phyloP scores from a whole-genome alignment of 164 flowering plant genomes.

The Aristolochia californica region DNA sequence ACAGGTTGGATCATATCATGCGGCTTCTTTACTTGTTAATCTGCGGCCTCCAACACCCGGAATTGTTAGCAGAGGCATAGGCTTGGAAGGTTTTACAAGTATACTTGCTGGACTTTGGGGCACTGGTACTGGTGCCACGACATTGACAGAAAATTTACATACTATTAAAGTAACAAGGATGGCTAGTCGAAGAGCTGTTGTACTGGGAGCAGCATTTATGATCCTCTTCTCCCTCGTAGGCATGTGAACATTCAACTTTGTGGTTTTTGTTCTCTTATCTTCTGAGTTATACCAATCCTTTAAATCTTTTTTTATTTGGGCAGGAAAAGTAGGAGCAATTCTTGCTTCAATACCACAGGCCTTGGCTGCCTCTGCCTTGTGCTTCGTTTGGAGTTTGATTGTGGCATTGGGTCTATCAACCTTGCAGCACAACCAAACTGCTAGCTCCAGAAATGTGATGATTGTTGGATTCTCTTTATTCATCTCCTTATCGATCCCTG shows the following conservation, averaged over 20 bases:
- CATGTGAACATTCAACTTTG: constrained; percentile 14
- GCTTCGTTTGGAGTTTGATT: constrained; percentile 77
- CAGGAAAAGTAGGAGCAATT: constrained; percentile 89
- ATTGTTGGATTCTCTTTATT: constrained; percentile 89
- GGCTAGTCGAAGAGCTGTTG: constrained; percentile 64
- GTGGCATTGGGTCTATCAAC: constrained; percentile 74
- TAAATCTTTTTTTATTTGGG: neutral
- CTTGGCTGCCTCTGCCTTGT: constrained; percentile 75
- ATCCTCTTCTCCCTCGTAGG: constrained; percentile 71
- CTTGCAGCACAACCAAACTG: constrained; percentile 56
- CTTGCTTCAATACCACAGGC: constrained; percentile 92
- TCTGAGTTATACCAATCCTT: neutral
- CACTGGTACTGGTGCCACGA: constrained; percentile 77
- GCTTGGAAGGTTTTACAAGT: constrained; percentile 86
- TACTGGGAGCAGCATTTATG: constrained; percentile 59
- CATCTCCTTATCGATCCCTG: constrained; percentile 73
- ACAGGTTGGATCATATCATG: constrained; percentile 81
- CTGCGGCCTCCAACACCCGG: constrained; percentile 70
- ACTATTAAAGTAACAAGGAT: constrained; percentile 63
- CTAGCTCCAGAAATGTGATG: constrained; percentile 61
- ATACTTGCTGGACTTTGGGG: constrained; percentile 91
- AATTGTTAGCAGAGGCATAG: constrained; percentile 84
- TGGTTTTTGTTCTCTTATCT: neutral
- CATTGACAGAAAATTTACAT: constrained; percentile 75
- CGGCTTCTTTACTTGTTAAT: constrained; percentile 45